Evolutionary conservation across 169 alveolate species (phyloP), one percentile per base, ranked within the genome.

Genomic region (Eimeria praecox): DNA sequence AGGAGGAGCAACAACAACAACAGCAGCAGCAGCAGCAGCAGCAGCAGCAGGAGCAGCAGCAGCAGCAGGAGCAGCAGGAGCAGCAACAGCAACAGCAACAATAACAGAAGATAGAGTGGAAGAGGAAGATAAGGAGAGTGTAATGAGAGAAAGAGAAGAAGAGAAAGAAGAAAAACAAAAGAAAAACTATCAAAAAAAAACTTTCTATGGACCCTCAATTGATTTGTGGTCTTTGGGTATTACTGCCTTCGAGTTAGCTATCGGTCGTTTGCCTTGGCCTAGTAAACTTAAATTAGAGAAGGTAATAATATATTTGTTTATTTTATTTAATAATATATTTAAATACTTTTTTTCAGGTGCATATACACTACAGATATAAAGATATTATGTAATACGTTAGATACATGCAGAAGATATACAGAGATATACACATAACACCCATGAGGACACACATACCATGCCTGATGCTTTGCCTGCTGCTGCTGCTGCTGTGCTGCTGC

Each of bases 221-320:
- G 99, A 98, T 96, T 98, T 98, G 33, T 98, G 99, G 99, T 97
- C 99, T 40, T 94, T 98, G 6, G 99, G 99, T 18, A 98, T 98
- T 27, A 98, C 99, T 1, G 98, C 98, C 73, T 97, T 98, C 44
- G 99, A 98, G 94, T 75, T 98, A 90, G 99, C 99, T 42, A 98
- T 98, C 83, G 99, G 99, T 42, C 98, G 98, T 38, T 98, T 99
- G 40, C 99, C 99, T 24, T 98, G 98, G 97, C 97, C 98, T 49
- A 69, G 85, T 96, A 54, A 71, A 97, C 80, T 46, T 18, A 80
- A 91, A 62, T 90, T 91, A 77, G 80, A 80, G 6, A 91, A 94
- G 97, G 56, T 49, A 49, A 49, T 12, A 49, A 5, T 5, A 49
- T 49, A 8, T 49, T 66, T 66, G 9, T 33, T 14, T 66, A n/a